Percentiles rank a stretch among this genome's conserved stretches.
Conservation (phyloP, 2,329 filamentous ascomycete genomes). For the Teratosphaeria viscida region DNA sequence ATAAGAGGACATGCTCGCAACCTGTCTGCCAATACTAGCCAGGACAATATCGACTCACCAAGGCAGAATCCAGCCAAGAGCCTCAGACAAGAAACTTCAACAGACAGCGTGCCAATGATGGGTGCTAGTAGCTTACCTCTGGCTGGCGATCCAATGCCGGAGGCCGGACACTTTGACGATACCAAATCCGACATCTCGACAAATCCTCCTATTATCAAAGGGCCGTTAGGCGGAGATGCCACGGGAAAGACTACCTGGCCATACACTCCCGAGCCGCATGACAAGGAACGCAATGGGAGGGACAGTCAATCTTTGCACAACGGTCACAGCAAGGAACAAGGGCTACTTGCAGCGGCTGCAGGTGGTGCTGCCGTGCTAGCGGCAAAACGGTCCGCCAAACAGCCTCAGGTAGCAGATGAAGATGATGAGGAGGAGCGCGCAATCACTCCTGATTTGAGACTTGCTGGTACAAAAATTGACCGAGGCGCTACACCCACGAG, state of each 20-base stretch:
- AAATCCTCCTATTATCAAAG: constrained; percentile 75
- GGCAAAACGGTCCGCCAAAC: constrained; percentile 22
- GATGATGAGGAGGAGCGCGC: constrained; percentile 23
- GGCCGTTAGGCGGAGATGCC: constrained; percentile 53
- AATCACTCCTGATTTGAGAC: constrained; percentile 28
- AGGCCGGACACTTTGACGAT: constrained; percentile 57
- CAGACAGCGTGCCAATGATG: constrained; percentile 42
- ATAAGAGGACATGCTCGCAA: constrained; percentile 33
- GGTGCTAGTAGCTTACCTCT: constrained; percentile 61
- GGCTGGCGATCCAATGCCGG: constrained; percentile 60
- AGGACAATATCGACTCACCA: constrained; percentile 32
- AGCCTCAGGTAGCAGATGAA: constrained; percentile 24
- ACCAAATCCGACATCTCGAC: constrained; percentile 60
- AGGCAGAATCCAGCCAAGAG: constrained; percentile 36
- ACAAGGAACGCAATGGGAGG: constrained; percentile 1
- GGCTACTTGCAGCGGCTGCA: constrained; percentile 15
- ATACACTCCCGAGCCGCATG: constrained; percentile 21
- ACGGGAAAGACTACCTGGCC: constrained; percentile 38
- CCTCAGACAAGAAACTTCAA: constrained; percentile 10
- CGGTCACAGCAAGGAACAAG: constrained; percentile 10
- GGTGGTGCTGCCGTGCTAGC: constrained; percentile 17
- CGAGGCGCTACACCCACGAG: constrained; percentile 36
- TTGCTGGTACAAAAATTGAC: constrained; percentile 5
- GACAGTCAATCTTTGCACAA: constrained; percentile 10
- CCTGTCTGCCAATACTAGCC: constrained; percentile 15